A percentile compares a stretch with the other conserved stretches of the same genome.
These are phyloP conservation scores for Xylaria digitata DNA, from an alignment of 2,329 filamentous ascomycete genomes.

Conservation along the genomic window DNA sequence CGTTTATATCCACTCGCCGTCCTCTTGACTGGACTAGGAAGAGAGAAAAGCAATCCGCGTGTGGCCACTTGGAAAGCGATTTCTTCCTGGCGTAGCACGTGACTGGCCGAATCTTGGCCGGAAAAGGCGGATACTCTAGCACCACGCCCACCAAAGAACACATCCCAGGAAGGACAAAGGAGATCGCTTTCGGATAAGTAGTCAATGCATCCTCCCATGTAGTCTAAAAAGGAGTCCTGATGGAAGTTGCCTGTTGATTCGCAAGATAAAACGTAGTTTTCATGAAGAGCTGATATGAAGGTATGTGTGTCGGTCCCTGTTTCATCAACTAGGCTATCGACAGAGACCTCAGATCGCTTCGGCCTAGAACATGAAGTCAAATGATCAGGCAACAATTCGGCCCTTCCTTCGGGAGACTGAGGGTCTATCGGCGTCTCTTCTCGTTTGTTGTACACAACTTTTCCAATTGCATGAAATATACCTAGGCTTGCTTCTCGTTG, in stretches of 20 bases:
- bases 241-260: conserved; percentile 64
- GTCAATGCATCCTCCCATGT: conserved; percentile 86
- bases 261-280: conserved; percentile 92
- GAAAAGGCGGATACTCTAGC: conserved; percentile 58
- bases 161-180: conserved; percentile 77
- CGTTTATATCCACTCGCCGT: conserved; percentile 60
- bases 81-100: conserved; percentile 89
- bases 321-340: conserved; percentile 88
- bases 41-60: conserved; percentile 83
- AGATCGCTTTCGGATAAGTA: conserved; percentile 89
- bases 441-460: conserved; percentile 96
- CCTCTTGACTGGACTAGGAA: conserved; percentile 88
- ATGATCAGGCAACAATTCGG: conserved; percentile 69
- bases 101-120: conserved; percentile 70
- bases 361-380: conserved; percentile 68
- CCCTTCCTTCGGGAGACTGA: conserved; percentile 52
- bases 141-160: conserved; percentile 73
- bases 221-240: conserved; percentile 74
- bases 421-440: conserved; percentile 62
- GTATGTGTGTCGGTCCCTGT: conserved; percentile 92
- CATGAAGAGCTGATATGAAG: conserved; percentile 89
- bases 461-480: conserved; percentile 95
- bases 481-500: conserved; percentile 90
- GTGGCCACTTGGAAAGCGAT: conserved; percentile 93
- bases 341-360: conserved; percentile 71